phyloP scores from a whole-genome alignment of 2,329 filamentous ascomycete species.

The Rhinocladiella mackenziei region DNA sequence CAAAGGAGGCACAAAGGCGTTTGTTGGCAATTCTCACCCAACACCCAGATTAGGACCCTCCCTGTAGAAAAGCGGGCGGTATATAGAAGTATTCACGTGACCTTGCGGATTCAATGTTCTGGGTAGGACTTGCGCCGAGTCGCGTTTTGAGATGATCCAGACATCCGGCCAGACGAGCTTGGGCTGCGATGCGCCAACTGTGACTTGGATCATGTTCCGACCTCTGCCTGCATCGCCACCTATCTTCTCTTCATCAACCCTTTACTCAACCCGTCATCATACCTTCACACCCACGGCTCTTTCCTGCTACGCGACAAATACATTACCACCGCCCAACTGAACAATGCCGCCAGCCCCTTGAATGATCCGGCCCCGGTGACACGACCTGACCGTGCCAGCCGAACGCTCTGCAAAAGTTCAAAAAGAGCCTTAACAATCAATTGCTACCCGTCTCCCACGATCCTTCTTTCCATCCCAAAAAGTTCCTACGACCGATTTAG shows the following conservation, averaged over 20 bases:
- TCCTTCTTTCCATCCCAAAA: constrained; percentile 1
- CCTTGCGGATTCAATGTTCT: constrained; percentile 9
- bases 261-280: constrained; percentile 21
- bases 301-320: constrained; percentile 16
- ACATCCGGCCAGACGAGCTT: constrained; percentile 24
- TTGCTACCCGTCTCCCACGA: constrained; percentile 3
- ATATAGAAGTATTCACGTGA: constrained; percentile 22
- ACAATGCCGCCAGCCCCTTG: constrained; percentile 22
- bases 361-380: constrained; percentile 19
- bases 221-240: constrained; percentile 19
- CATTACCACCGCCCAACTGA: constrained; percentile 12
- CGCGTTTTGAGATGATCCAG: constrained; percentile 20
- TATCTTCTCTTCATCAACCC: constrained; percentile 16
- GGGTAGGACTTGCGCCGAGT: constrained; percentile 9
- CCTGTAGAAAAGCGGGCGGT: constrained; percentile 11
- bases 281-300: constrained; percentile 13
- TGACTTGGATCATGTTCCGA: constrained; percentile 24
- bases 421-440: not conserved
- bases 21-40: constrained; percentile 4
- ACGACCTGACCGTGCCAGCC: constrained; percentile 18
- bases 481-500: constrained; percentile 3
- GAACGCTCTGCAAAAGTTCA: constrained; percentile 5
- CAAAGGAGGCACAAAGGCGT: constrained; percentile 1
- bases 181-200: constrained; percentile 23
- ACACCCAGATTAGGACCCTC: constrained; percentile 5